Evolutionary conservation across 2,329 filamentous ascomycete species (phyloP).

Genomic region (Talaromyces islandicus): DNA sequence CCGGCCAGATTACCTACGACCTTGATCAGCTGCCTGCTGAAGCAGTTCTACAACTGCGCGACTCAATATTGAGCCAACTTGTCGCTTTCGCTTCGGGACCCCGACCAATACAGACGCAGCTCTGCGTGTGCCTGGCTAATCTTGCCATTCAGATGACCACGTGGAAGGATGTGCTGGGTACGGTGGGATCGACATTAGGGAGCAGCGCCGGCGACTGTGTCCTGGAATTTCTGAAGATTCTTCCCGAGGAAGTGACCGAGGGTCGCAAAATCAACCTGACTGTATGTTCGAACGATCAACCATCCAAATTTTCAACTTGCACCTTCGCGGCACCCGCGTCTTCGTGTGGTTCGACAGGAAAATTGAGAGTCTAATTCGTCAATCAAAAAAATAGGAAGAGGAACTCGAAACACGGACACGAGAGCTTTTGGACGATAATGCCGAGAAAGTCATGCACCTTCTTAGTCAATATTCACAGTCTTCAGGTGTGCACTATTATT

Average conservation of each 20-base stretch:
- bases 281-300: constrained; percentile 68
- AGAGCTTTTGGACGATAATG: constrained; percentile 87
- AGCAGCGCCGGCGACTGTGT: constrained; percentile 72
- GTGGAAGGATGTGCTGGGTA: constrained; percentile 87
- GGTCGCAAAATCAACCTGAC: constrained; percentile 98
- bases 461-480: constrained; percentile 88
- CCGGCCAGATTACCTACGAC: constrained; percentile 83
- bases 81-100: constrained; percentile 76
- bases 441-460: constrained; percentile 76
- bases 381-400: constrained; percentile 69
- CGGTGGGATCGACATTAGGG: constrained; percentile 70
- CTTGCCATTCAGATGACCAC: constrained; percentile 92
- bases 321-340: constrained; percentile 27
- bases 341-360: constrained; percentile 16
- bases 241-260: constrained; percentile 98
- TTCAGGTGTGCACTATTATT: constrained; percentile 56
- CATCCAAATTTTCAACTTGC: constrained; percentile 39
- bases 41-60: constrained; percentile 70
- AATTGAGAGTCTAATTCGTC: constrained; percentile 44
- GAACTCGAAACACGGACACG: constrained; percentile 79
- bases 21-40: constrained; percentile 76
- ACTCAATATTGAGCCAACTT: constrained; percentile 75
- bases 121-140: constrained; percentile 91
- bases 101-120: constrained; percentile 77
- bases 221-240: constrained; percentile 90